Conservation (phyloP, 345 rosid species). For the Stellera chamaejasme region DNA sequence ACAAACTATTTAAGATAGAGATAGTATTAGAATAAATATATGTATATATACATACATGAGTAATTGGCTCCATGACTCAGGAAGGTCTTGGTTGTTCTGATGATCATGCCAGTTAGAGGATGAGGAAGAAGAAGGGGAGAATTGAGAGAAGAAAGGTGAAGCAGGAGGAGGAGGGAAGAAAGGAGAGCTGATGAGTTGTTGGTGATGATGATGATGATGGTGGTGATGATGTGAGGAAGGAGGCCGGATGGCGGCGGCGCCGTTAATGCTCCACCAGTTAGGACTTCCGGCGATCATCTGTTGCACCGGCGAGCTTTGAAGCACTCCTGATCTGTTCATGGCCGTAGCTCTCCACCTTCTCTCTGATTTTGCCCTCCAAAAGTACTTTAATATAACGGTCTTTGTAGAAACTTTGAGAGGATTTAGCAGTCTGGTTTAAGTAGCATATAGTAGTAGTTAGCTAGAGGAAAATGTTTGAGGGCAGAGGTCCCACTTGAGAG, state of each 20-base stretch:
- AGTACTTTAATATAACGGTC: conserved; percentile 13
- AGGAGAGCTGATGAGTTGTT: conserved; percentile 28
- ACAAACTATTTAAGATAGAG: no score
- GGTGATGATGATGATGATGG: conserved; percentile 32
- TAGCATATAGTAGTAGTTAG: conserved; percentile 12
- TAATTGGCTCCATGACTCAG: conserved; percentile 87
- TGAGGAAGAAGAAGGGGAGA: conserved; percentile 37
- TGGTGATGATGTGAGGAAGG: conserved; percentile 19
- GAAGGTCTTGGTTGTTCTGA: conserved; percentile 42
- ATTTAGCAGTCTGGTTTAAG: conserved; percentile 32
- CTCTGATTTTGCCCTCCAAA: conserved; percentile 26
- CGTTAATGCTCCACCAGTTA: conserved; percentile 74
- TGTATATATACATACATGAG: conserved; percentile 35
- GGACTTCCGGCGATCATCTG: conserved; percentile 85
- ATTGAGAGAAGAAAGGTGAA: conserved; percentile 32
- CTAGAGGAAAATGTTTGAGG: background rate
- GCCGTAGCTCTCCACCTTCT: conserved; percentile 7
- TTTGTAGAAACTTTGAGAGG: conserved; percentile 47
- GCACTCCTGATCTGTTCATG: conserved; percentile 58
- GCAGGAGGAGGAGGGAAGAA: conserved; percentile 22
- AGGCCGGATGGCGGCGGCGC: conserved; percentile 50
- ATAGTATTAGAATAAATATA: background rate
- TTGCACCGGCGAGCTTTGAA: conserved; percentile 76
- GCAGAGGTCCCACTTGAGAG: conserved; percentile 14
- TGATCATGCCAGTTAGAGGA: conserved; percentile 52